Evolutionary conservation across 805 yeast genomes (phyloP).

Genomic region (Candida caryicola): DNA sequence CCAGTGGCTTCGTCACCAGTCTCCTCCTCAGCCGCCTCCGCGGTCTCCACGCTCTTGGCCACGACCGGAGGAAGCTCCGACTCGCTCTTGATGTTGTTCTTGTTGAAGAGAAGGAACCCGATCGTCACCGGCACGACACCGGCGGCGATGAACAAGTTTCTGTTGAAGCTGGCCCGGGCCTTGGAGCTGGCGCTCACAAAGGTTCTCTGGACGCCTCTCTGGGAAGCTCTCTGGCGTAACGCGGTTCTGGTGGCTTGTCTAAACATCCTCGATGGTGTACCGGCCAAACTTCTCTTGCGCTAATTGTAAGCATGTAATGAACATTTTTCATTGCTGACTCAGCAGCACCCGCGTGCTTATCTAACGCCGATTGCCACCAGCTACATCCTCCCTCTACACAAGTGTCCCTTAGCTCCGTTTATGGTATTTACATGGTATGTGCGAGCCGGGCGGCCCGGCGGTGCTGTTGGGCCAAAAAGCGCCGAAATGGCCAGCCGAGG

Average conservation of each 20-base stretch:
- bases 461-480: too few relatives aligned
- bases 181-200: slow-evolving; percentile 9
- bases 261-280: slow-evolving; percentile 13
- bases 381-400: too few relatives aligned
- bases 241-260: slow-evolving; percentile 17
- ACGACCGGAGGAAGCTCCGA: background rate
- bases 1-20: background rate
- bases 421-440: too few relatives aligned
- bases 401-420: too few relatives aligned
- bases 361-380: background rate
- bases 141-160: slow-evolving; percentile 11
- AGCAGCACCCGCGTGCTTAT: slow-evolving; percentile 1
- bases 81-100: background rate
- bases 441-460: too few relatives aligned
- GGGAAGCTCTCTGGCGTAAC: slow-evolving; percentile 9
- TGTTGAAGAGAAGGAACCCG: slow-evolving; percentile 9
- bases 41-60: background rate
- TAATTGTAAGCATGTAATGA: background rate
- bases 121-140: slow-evolving; percentile 13
- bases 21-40: slow-evolving; percentile 6
- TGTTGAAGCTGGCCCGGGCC: slow-evolving; percentile 7
- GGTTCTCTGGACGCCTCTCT: slow-evolving; percentile 10
- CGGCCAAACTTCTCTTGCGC: background rate
- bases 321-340: slow-evolving; percentile 5
- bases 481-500: too few relatives aligned